Evolutionary conservation across 805 yeast genomes (phyloP).

Genomic region (Candida coleopterorum): DNA sequence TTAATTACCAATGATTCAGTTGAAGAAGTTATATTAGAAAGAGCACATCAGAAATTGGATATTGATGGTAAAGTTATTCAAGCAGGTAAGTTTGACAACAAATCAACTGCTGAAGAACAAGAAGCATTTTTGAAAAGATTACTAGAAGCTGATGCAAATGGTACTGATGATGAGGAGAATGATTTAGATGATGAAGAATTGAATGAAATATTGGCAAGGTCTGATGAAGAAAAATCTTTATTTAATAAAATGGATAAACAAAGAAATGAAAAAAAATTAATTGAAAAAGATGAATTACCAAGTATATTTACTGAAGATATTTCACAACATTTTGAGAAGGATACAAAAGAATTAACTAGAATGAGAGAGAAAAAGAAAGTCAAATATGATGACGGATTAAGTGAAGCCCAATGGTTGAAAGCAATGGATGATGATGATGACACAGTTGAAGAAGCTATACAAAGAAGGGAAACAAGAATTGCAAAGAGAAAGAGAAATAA

Average conservation of each 20-base stretch:
- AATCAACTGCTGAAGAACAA: conserved; percentile 82
- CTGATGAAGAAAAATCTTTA: conserved; percentile 52
- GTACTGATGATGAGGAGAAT: conserved; percentile 52
- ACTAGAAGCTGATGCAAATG: conserved; percentile 63
- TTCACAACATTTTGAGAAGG: conserved; percentile 45
- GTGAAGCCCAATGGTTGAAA: conserved; percentile 91
- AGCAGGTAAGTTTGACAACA: conserved; percentile 87
- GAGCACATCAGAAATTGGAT: conserved; percentile 79
- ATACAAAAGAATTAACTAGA: conserved; percentile 48
- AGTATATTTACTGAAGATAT: conserved; percentile 69
- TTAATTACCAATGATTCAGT: conserved; percentile 78
- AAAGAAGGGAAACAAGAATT: conserved; percentile 43
- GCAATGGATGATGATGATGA: conserved; percentile 74
- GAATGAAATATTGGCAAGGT: conserved; percentile 67
- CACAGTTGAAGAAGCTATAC: conserved; percentile 55
- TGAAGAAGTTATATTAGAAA: conserved; percentile 75
- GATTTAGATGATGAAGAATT: conserved; percentile 63
- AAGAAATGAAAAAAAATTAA: conserved; percentile 49
- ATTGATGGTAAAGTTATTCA: conserved; percentile 88
- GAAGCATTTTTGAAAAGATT: conserved; percentile 71
- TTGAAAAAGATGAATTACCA: conserved; percentile 71
- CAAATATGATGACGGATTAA: conserved; percentile 81
- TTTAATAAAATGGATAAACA: conserved; percentile 61
- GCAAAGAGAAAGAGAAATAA: conserved; percentile 34
- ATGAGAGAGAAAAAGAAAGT: conserved; percentile 75